Base-by-base conservation (phyloP, 2,329 filamentous ascomycete genomes). In the Paracamarosporium sp. region DNA sequence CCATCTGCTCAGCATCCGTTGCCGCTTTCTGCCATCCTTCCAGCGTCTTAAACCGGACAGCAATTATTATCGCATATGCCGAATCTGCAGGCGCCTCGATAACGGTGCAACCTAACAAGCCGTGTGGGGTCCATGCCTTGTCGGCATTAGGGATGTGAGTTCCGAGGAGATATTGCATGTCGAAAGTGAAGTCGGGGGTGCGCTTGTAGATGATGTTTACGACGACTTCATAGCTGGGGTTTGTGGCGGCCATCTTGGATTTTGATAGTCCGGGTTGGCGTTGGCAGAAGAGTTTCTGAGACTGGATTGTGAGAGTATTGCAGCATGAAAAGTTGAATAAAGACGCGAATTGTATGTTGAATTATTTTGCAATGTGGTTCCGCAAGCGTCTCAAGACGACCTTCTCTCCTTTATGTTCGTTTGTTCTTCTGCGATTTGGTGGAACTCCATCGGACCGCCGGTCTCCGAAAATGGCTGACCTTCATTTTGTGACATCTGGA, bases 111-210 rank as follows among this genome's bases (percentile, higher is more conserved):
- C 50, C 33, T 12, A 55, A 36, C 8, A 63, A 13, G 48, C 60
- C 55, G 30, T 58, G 50, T 9, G 48, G 22, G 0, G 43, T 56
- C 79, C 79, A 81, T 17, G 61, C 62, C 41, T 71, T 66, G 28
- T 65, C 58, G 7, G 78, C 75, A 1, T 81, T 64, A 1, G 77
- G 74, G 72, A 82, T 78, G 68, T 82, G 80, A 9, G 45, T 70
- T 4, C 65, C 50, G 27, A 81, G 60, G 61, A 81, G 82, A 73
- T 82, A 82, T 30, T 78, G 69, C 63, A 81, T 67, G 68, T 82
- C 69, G 69, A 82, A 82, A 2, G 51, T 71, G 35, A 60, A 55
- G 55, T 70, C 69, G 43, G 64, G 55, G 9, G 63, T 71, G 35
- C 68, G 61, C 7, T 77, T 75, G 65, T 81, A 82, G 45, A 78